phyloP scores from a whole-genome alignment of 169 alveolate species.

The Eimeria praecox region DNA sequence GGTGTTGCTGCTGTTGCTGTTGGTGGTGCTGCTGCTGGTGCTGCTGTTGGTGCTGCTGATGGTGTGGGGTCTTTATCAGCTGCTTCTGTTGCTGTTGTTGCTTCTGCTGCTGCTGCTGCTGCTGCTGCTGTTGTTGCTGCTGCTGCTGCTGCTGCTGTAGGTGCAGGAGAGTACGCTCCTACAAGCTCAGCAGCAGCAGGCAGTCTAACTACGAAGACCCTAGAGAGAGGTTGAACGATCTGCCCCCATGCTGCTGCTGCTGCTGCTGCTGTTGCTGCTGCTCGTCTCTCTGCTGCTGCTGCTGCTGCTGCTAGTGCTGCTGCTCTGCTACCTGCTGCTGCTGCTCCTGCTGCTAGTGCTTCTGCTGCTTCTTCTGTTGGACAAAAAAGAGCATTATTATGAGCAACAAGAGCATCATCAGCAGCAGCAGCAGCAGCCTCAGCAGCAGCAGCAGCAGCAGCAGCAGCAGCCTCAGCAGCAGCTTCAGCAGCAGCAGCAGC shows the following conservation, averaged over 20 bases:
- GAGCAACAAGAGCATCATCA: too few relatives aligned
- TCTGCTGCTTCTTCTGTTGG: too few relatives aligned
- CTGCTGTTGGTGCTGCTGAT: not conserved
- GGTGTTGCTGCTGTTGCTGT: not conserved
- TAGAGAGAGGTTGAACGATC: conserved; percentile 11
- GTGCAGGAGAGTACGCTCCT: conserved; percentile 24
- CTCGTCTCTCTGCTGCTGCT: conserved; percentile 18
- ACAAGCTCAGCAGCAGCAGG: not conserved
- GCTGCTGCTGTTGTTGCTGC: not conserved
- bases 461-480: not conserved
- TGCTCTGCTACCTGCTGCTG: too few relatives aligned
- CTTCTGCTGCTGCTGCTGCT: too few relatives aligned
- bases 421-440: not conserved
- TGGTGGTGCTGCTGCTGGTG: too few relatives aligned
- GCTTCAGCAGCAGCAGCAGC: conserved; percentile 60
- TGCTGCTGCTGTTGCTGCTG: conserved; percentile 41
- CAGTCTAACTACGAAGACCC: conserved; percentile 3
- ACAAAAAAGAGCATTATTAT: too few relatives aligned
- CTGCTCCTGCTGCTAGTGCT: too few relatives aligned
- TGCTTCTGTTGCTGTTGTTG: not conserved
- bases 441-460: not conserved
- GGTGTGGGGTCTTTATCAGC: not conserved
- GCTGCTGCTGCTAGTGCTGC: conserved; percentile 50
- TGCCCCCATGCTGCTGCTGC: conserved; percentile 13
- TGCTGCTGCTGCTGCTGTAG: conserved; percentile 4